Evolutionary conservation across 2,329 filamentous ascomycete species (phyloP).

Genomic region (Chlorencoelia australis): DNA sequence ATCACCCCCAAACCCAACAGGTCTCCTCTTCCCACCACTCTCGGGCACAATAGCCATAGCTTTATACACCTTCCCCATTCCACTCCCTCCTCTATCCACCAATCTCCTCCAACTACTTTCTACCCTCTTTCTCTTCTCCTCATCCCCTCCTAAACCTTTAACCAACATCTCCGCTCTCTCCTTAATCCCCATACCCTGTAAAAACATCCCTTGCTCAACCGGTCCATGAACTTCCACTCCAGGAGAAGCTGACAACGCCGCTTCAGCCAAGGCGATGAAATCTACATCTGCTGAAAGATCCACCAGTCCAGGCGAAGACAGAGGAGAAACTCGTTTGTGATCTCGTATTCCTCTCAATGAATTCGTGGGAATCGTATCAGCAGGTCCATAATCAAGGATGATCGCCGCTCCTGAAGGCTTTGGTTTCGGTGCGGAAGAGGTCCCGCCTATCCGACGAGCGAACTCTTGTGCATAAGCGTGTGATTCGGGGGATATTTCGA

Average conservation of each 20-base stretch:
- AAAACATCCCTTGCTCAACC: constrained; percentile 72
- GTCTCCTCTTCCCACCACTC: constrained; percentile 60
- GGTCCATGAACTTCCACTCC: constrained; percentile 89
- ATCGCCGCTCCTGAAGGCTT: constrained; percentile 73
- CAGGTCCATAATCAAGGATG: constrained; percentile 90
- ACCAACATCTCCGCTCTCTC: constrained; percentile 64
- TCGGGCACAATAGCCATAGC: constrained; percentile 83
- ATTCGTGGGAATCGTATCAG: constrained; percentile 70
- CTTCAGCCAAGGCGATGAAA: constrained; percentile 77
- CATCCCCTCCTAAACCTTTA: constrained; percentile 33
- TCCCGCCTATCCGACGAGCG: constrained; percentile 72
- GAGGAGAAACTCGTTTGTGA: constrained; percentile 69
- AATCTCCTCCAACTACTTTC: constrained; percentile 70
- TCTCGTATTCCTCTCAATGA: constrained; percentile 79
- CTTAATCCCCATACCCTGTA: constrained; percentile 71
- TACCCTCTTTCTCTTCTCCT: constrained; percentile 48
- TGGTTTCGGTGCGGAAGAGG: constrained; percentile 42
- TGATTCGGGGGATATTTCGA: constrained; percentile 87
- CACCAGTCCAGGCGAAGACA: constrained; percentile 68
- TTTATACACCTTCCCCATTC: constrained; percentile 95
- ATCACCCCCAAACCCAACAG: constrained; percentile 86
- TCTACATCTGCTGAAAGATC: constrained; percentile 92
- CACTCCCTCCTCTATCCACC: constrained; percentile 69
- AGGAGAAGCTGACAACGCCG: constrained; percentile 63
- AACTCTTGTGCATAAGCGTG: constrained; percentile 73